Base-by-base conservation (phyloP, 176 grass and related monocot species). In the Rhynchospora breviuscula region DNA sequence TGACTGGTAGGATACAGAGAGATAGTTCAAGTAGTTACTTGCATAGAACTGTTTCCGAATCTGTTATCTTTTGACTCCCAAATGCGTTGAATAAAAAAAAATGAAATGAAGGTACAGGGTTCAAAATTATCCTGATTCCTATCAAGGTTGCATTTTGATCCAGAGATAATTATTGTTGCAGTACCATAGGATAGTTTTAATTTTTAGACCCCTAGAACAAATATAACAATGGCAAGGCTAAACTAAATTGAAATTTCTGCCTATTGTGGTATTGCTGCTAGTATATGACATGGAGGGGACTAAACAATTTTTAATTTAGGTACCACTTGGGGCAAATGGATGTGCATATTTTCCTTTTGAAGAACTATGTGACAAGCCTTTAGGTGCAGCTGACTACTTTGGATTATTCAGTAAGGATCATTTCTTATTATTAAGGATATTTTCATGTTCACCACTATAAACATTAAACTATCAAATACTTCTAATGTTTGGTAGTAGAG, bases 311-410 rank as follows among this genome's bases (percentile, higher is more conserved):
- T 80, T 81, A 47, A 31, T 43, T 46, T 51, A 98, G 96, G 91
- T 95, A 29, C 86, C 91, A 56, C 18, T 95, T 15, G 96, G 96
- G 65, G 90, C 89, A 80, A 93, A 95, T 93, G 89, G 93, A 44
- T 95, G 93, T 92, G 93, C 93, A 67, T 95, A 95, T 89, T 98
- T 98, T 86, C 84, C 17, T 5, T 93, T 95, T 83, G 93, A 98
- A 90, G 91, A 95, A 81, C 87, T 98, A 69, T 98, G 93, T 78
- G 93, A 98, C 69, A 95, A 80, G 79, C 96, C 93, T 87, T 87
- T 98, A 74, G 92, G 95, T 8, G 95, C 92, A 86, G 95, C 92
- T 7, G 95, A 98, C 81, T 98, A 98, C 80, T 98, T 93, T 70
- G 96, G 93, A 59, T 87, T 98, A 63, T 98, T 95, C 57, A 95